These are phyloP conservation scores for Solanum infundibuliforme DNA, from an alignment of 257 asterid species.

Conservation along the genomic window DNA sequence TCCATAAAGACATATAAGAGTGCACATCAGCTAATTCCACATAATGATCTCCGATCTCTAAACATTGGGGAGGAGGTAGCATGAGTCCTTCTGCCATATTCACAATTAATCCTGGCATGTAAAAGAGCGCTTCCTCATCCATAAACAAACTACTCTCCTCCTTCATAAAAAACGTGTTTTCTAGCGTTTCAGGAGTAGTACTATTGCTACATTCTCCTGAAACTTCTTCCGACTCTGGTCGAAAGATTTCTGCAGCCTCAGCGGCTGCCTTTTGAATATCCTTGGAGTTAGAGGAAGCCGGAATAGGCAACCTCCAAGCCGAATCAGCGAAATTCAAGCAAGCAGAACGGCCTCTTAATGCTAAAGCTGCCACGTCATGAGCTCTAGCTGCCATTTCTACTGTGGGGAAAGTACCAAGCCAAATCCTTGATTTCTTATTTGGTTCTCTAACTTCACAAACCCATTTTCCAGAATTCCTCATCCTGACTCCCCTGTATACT, in stretches of 20 bases:
- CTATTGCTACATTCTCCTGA: not conserved
- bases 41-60: not conserved
- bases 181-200: not conserved
- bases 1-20: not conserved
- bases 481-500: conserved; percentile 45
- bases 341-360: conserved; percentile 48
- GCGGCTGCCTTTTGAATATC: conserved; percentile 47
- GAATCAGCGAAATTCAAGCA: conserved; percentile 59
- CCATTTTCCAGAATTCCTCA: conserved; percentile 47
- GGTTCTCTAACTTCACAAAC: conserved; percentile 3
- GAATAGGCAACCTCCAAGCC: conserved; percentile 35
- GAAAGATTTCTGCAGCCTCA: conserved; percentile 40
- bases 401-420: no score
- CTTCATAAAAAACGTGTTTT: not conserved
- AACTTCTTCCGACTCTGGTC: not conserved
- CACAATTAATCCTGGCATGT: conserved; percentile 29
- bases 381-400: conserved; percentile 30
- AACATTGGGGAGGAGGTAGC: conserved; percentile 37
- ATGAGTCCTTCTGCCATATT: conserved; percentile 48
- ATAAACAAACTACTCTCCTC: not conserved
- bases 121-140: conserved; percentile 39
- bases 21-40: not conserved
- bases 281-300: conserved; percentile 32
- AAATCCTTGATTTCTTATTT: no score
- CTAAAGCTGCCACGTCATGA: conserved; percentile 59